Evolutionary conservation across 2,329 filamentous ascomycete genomes (phyloP), one percentile per base, ranked within the genome.

Genomic region (Penicillium freii): DNA sequence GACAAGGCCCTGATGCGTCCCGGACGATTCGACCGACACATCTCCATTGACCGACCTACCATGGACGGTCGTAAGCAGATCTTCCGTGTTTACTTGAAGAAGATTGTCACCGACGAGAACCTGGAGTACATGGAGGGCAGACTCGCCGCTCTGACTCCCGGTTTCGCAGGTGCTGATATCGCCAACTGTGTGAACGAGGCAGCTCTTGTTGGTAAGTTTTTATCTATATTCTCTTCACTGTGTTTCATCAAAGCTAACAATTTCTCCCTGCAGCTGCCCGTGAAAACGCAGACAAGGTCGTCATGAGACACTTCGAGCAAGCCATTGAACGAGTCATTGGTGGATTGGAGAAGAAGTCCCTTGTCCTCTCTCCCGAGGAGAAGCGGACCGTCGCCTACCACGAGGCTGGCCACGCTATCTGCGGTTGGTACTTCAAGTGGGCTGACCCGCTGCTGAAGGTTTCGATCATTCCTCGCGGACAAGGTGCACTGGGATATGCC

Each of bases 151-250:
- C 81, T 99, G 65, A 99, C 94, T 4, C 94, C 94, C 54, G 94
- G 94, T 33, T 99, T 99, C 77, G 93, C 93, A 55, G 94, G 94
- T 77, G 94, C 94, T 47, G 94, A 99, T 74, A 99, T 99, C 76
- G 92, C 94, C 72, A 99, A 99, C 76, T 96, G 92, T 72, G 92
- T 96, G 67, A 99, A 99, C 72, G 94, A 99, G 80, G 94, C 94
- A 64, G 94, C 94, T 55, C 81, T 99, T 46, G 93, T 97, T 72
- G 94, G 92, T 96, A 84, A 73, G 88, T 76, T 54, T 13, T 47
- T 9, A 38, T 38, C 17, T 23, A 15, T 52, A 38, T 9, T 5
- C 5, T 40, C 9, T n/a, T 23, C 23, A 8, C 11, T 9, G 5
- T 51, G 4, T 31, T 8, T 39, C 4, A 19, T 45, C 3, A 29